Evolutionary conservation across 2,329 filamentous ascomycete genomes (phyloP).

Genomic region (Trichoderma sp.): DNA sequence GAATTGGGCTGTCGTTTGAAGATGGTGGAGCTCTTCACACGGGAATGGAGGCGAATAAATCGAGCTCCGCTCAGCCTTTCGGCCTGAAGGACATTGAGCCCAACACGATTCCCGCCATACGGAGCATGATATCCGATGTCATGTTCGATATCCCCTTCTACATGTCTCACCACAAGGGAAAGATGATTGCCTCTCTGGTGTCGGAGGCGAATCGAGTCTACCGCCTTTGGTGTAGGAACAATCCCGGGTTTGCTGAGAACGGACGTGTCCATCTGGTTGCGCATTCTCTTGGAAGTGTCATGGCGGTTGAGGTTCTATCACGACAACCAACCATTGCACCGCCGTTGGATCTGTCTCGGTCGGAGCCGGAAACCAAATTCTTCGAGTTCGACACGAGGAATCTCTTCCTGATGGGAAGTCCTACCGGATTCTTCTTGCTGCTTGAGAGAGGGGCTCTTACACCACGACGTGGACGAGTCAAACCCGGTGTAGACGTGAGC

Average conservation of each 20-base stretch:
- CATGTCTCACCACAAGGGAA: conserved; percentile 90
- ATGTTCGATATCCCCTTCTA: conserved; percentile 99
- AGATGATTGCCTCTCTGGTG: conserved; percentile 88
- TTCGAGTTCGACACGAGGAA: conserved; percentile 94
- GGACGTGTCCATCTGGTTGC: conserved; percentile 90
- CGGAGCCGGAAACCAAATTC: conserved; percentile 49
- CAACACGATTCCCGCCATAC: conserved; percentile 83
- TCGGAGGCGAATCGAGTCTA: conserved; percentile 95
- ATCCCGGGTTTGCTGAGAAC: conserved; percentile 74
- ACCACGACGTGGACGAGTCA: conserved; percentile 71
- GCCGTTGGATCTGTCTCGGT: conserved; percentile 40
- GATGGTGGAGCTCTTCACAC: conserved; percentile 64
- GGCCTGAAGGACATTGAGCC: conserved; percentile 86
- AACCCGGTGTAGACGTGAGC: conserved; percentile 67
- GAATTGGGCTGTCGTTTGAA: conserved; percentile 81
- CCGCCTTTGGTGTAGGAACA: conserved; percentile 89
- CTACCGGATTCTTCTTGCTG: conserved; percentile 87
- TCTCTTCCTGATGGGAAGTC: conserved; percentile 85
- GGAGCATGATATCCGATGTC: conserved; percentile 90
- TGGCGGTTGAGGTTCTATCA: conserved; percentile 88
- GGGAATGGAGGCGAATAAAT: conserved; percentile 47
- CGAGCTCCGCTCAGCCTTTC: conserved; percentile 53
- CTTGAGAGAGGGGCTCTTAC: conserved; percentile 70
- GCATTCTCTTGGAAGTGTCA: conserved; percentile 90
- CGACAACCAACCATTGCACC: conserved; percentile 76